Percentiles rank a stretch among this genome's conserved stretches.
Evolutionary conservation across 495 filamentous ascomycete genomes (phyloP).

Genomic region (Lindgomyces ingoldianus): DNA sequence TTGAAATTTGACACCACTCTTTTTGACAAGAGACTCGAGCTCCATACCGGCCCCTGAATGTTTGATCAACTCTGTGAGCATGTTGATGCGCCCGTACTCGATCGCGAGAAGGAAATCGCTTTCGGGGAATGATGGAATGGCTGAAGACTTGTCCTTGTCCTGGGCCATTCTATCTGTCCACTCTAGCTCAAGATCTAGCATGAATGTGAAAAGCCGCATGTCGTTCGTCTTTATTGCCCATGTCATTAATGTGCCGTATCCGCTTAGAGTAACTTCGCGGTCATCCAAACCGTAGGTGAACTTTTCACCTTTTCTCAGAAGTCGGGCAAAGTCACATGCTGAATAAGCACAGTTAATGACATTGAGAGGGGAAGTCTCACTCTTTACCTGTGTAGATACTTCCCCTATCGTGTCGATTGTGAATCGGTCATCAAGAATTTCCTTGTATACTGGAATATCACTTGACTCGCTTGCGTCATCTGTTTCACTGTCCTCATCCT

Average conservation of each 20-base stretch:
- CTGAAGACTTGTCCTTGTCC: constrained; percentile 30
- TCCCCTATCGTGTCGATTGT: constrained; percentile 72
- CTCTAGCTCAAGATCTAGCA: constrained; percentile 48
- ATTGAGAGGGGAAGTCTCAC: constrained; percentile 52
- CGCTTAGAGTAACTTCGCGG: constrained; percentile 1
- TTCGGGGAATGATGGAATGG: constrained; percentile 33
- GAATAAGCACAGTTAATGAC: constrained; percentile 47
- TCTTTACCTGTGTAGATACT: constrained; percentile 62
- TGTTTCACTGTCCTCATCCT: constrained; percentile 47
- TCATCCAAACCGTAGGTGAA: constrained; percentile 4
- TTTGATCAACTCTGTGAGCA: constrained; percentile 55
- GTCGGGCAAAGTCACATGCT: constrained; percentile 44
- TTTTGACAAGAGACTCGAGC: constrained; percentile 60
- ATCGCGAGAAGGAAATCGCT: constrained; percentile 49
- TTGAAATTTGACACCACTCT: constrained; percentile 57
- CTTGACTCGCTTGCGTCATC: constrained; percentile 41
- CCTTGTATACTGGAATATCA: constrained; percentile 49
- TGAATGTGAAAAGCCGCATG: constrained; percentile 47
- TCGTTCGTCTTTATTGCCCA: constrained; percentile 48
- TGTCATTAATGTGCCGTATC: background rate
- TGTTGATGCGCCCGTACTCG: constrained; percentile 46
- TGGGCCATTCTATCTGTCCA: constrained; percentile 18
- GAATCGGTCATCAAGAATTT: constrained; percentile 61
- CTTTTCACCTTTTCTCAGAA: background rate
- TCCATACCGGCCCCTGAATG: constrained; percentile 64